phyloP scores from a whole-genome alignment of 148 eudicot species.

The Silene latifolia region DNA sequence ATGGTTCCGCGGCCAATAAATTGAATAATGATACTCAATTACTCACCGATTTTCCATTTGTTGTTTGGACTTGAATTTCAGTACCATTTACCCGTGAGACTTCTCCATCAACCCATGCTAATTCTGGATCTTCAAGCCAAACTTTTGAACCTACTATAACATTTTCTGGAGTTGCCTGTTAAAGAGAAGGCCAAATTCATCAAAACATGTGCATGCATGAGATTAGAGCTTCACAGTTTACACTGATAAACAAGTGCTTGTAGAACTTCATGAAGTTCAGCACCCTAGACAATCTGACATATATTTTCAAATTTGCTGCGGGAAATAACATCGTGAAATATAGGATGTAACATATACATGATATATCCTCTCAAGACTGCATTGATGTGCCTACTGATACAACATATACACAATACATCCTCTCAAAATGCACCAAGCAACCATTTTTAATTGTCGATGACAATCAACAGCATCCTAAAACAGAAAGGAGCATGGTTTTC shows the following conservation, averaged over 20 bases:
- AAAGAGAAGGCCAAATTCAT: conserved; percentile 23
- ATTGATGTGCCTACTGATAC: too few species aligned
- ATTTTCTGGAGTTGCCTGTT: conserved; percentile 77
- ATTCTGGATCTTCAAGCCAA: conserved; percentile 83
- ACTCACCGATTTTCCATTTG: conserved; percentile 75
- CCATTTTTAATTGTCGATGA: background rate
- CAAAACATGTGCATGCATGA: conserved; percentile 13
- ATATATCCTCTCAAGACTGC: background rate
- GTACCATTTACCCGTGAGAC: conserved; percentile 64
- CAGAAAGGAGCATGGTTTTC: background rate
- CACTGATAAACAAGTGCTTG: background rate
- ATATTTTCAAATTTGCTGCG: background rate
- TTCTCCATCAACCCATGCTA: conserved; percentile 96
- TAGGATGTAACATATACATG: background rate
- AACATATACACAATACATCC: background rate
- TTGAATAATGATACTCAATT: conserved; percentile 33
- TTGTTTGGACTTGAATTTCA: conserved; percentile 65
- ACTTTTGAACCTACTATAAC: conserved; percentile 93
- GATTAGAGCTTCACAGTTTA: background rate
- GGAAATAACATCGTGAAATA: too few species aligned
- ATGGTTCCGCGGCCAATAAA: background rate
- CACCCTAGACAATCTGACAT: background rate
- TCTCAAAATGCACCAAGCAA: too few species aligned
- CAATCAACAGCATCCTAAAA: background rate
- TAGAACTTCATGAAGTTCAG: background rate